Percentiles rank a stretch among this genome's conserved stretches.
Conservation (phyloP, 2,329 filamentous ascomycete species). For the Penicillium sp. region DNA sequence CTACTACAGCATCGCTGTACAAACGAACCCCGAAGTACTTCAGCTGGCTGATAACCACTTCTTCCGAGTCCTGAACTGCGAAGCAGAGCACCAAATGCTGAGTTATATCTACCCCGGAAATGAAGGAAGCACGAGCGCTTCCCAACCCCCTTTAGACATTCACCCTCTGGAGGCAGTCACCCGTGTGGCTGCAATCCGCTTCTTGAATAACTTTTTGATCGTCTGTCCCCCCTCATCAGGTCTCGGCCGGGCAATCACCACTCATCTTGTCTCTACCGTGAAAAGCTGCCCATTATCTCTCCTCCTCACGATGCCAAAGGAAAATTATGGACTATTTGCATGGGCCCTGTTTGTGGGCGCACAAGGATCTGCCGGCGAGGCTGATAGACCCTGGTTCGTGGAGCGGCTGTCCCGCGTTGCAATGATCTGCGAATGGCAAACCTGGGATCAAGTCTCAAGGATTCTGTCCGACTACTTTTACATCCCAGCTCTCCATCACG, state of each 20-base stretch:
- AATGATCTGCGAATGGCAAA: constrained; percentile 31
- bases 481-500: constrained; percentile 24
- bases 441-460: constrained; percentile 31
- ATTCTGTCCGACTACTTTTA: constrained; percentile 34
- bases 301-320: constrained; percentile 18
- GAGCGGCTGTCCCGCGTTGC: constrained; percentile 27
- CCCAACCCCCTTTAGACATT: constrained; percentile 10
- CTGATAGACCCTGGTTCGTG: constrained; percentile 34
- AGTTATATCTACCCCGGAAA: constrained; percentile 35
- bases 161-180: constrained; percentile 34
- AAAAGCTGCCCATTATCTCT: constrained; percentile 19
- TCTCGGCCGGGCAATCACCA: constrained; percentile 36
- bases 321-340: constrained; percentile 28
- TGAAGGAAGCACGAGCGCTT: not conserved
- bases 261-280: constrained; percentile 29
- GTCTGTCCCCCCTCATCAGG: constrained; percentile 36
- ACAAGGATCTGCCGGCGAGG: constrained; percentile 32
- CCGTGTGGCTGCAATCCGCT: constrained; percentile 34
- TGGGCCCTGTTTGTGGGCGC: constrained; percentile 39
- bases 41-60: constrained; percentile 32
- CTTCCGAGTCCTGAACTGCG: constrained; percentile 36
- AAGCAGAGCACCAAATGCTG: constrained; percentile 41
- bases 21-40: constrained; percentile 22
- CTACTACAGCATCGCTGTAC: constrained; percentile 34
- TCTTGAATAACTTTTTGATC: constrained; percentile 36